Conservation (phyloP, 768 basidiomycete genomes). For the Leucocoprinus leucothites region DNA sequence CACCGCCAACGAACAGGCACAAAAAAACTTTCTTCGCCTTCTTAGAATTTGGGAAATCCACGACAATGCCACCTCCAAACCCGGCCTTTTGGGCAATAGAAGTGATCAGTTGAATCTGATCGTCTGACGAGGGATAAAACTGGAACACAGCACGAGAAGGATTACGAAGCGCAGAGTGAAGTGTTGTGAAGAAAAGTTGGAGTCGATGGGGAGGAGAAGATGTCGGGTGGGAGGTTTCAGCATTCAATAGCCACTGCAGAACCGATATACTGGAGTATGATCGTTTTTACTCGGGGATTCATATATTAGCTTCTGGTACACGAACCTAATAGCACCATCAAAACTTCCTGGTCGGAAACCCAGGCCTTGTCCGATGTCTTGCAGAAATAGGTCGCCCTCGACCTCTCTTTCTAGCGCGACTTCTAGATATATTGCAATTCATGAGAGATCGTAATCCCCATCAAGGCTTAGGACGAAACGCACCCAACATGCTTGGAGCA, state of each 20-base stretch:
- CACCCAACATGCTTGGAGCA: slow-evolving; percentile 95
- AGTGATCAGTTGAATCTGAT: slow-evolving; percentile 95
- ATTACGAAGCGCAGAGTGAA: slow-evolving; percentile 82
- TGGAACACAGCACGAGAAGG: slow-evolving; percentile 86
- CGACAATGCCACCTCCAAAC: slow-evolving; percentile 93
- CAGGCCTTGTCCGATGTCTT: slow-evolving; percentile 98
- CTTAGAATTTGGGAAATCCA: slow-evolving; percentile 96
- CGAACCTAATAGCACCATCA: slow-evolving; percentile 94
- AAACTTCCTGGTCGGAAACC: slow-evolving; percentile 96
- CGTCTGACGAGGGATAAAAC: slow-evolving; percentile 96
- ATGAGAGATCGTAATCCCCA: background rate
- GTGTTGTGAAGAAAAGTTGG: slow-evolving; percentile 87
- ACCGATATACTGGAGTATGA: slow-evolving; percentile 77
- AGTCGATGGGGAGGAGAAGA: slow-evolving; percentile 87
- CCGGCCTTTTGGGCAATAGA: slow-evolving; percentile 91
- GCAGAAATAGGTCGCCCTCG: slow-evolving; percentile 93
- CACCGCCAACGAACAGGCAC: slow-evolving; percentile 87
- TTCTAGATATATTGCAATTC: slow-evolving; percentile 47
- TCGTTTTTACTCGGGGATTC: background rate
- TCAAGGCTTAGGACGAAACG: slow-evolving; percentile 21
- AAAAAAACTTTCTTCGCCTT: slow-evolving; percentile 95
- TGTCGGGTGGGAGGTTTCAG: slow-evolving; percentile 86
- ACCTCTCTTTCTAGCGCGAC: slow-evolving; percentile 94
- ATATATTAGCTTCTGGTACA: background rate
- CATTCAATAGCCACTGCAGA: slow-evolving; percentile 98